Conservation (phyloP, 1,139 yeast genomes). For the Sugiyamaella neomexicana region DNA sequence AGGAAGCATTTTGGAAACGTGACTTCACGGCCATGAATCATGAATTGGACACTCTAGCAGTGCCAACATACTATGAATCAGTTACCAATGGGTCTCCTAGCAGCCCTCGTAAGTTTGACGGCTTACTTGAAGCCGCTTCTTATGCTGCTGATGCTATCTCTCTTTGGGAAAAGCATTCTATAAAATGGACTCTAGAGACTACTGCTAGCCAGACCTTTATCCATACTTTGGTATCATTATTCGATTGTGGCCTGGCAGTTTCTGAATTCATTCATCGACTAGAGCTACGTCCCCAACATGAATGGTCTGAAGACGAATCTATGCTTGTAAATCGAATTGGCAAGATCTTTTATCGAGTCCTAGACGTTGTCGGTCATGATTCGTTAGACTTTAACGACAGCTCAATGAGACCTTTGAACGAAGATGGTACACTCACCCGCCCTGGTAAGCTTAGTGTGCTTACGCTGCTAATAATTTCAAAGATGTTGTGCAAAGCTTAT, state of each 20-base stretch:
- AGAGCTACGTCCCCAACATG: conserved; percentile 26
- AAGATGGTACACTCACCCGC: conserved; percentile 18
- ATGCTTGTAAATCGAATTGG: conserved; percentile 34
- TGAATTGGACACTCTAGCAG: conserved; percentile 34
- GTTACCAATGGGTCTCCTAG: conserved; percentile 21
- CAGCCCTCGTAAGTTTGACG: conserved; percentile 31
- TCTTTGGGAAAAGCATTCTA: conserved; percentile 43
- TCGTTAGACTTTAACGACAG: conserved; percentile 17
- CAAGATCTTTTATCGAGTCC: conserved; percentile 36
- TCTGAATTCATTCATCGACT: conserved; percentile 40
- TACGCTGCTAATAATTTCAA: conserved; percentile 32
- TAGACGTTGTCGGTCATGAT: conserved; percentile 35
- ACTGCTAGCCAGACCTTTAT: conserved; percentile 41
- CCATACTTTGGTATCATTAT: conserved; percentile 41
- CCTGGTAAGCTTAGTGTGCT: conserved; percentile 27
- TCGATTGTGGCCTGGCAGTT: conserved; percentile 43
- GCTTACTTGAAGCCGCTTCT: conserved; percentile 41
- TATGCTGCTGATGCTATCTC: conserved; percentile 44
- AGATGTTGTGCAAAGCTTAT: conserved; percentile 32
- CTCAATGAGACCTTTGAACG: conserved; percentile 14
- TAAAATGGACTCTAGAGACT: conserved; percentile 38
- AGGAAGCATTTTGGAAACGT: conserved; percentile 42
- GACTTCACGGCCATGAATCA: conserved; percentile 41
- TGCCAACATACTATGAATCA: conserved; percentile 26
- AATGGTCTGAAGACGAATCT: conserved; percentile 36